These are phyloP conservation scores for Beauveria rudraprayagi DNA, from an alignment of 2,329 filamentous ascomycete genomes.

Conservation along the genomic window DNA sequence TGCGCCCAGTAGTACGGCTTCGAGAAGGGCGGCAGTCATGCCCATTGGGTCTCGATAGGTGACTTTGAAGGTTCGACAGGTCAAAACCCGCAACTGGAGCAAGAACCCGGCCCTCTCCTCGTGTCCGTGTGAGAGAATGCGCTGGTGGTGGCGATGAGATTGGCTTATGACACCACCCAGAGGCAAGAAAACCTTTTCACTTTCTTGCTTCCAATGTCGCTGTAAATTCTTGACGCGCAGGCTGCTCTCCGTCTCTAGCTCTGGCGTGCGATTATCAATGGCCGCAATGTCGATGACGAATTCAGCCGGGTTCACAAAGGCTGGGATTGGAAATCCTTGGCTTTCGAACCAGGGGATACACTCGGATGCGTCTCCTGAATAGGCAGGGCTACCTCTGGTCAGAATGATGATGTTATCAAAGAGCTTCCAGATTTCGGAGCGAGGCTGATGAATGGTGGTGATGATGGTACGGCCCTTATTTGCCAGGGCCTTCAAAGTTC, in stretches of 20 bases:
- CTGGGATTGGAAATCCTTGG: constrained; percentile 53
- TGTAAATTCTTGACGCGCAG: constrained; percentile 55
- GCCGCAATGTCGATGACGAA: constrained; percentile 68
- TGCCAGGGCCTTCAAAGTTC: constrained; percentile 61
- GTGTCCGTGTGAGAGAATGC: constrained; percentile 12
- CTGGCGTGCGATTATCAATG: constrained; percentile 61
- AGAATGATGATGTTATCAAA: constrained; percentile 67
- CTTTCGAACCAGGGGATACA: constrained; percentile 57
- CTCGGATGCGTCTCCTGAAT: constrained; percentile 50
- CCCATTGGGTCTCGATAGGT: constrained; percentile 73
- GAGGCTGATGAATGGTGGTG: constrained; percentile 68
- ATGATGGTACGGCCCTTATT: constrained; percentile 62
- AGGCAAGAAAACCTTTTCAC: constrained; percentile 19
- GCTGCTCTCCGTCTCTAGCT: constrained; percentile 53
- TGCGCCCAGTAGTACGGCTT: constrained; percentile 63
- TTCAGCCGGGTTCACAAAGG: constrained; percentile 72
- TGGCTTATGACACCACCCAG: constrained; percentile 11
- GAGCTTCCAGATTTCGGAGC: constrained; percentile 71
- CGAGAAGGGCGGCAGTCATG: constrained; percentile 60
- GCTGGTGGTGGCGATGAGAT: background rate
- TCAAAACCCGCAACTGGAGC: constrained; percentile 58
- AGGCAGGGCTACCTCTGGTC: constrained; percentile 59
- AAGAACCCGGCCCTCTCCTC: constrained; percentile 45
- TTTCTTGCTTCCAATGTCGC: constrained; percentile 46
- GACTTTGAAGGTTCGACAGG: constrained; percentile 59